These are phyloP conservation scores for Cadophora luteo-olivacea DNA, from an alignment of 2,329 filamentous ascomycete species.

Conservation along the genomic window DNA sequence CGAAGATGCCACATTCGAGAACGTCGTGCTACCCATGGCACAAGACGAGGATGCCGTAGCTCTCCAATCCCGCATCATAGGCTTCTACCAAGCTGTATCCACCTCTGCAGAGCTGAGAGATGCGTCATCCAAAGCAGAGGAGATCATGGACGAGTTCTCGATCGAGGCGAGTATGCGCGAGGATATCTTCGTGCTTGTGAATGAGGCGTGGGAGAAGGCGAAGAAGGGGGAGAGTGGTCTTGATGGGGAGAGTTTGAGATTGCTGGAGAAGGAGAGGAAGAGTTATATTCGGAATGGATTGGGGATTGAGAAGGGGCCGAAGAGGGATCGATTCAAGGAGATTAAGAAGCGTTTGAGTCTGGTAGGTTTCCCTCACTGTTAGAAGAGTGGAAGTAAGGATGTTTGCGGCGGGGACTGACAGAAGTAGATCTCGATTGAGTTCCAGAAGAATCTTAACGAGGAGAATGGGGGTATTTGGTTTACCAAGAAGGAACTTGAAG, in stretches of 20 bases:
- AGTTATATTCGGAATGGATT: conserved; percentile 79
- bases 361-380: conserved; percentile 7
- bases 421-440: conserved; percentile 76
- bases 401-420: not conserved
- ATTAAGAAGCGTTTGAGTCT: conserved; percentile 75
- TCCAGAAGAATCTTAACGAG: conserved; percentile 83
- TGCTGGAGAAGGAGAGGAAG: conserved; percentile 80
- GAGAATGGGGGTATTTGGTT: conserved; percentile 85
- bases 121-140: conserved; percentile 78
- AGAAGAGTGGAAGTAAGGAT: no score
- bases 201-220: conserved; percentile 61
- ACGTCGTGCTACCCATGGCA: conserved; percentile 69
- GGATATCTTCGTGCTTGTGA: conserved; percentile 75
- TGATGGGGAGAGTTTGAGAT: conserved; percentile 72
- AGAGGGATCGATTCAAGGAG: conserved; percentile 83
- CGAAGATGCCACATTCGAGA: conserved; percentile 58
- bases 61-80: conserved; percentile 69
- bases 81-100: conserved; percentile 83
- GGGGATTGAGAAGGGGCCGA: conserved; percentile 69
- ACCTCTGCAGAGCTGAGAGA: conserved; percentile 71
- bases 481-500: conserved; percentile 73
- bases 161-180: conserved; percentile 84
- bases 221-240: conserved; percentile 51
- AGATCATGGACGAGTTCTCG: conserved; percentile 75
- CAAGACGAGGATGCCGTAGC: conserved; percentile 72